phyloP scores from a whole-genome alignment of 1,284 basidiomycete genomes.

The Cerrena zonata region DNA sequence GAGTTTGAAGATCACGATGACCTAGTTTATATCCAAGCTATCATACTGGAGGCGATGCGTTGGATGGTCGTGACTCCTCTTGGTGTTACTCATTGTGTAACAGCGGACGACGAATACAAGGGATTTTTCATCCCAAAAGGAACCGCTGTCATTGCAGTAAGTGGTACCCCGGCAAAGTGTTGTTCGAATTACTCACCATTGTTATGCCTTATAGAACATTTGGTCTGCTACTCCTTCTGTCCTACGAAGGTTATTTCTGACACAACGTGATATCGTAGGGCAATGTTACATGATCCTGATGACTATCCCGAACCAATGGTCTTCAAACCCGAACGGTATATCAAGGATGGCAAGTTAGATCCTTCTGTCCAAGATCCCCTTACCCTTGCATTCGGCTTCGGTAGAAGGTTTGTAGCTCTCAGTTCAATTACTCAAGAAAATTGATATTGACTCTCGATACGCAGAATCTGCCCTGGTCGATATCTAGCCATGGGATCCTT shows the following conservation, averaged over 20 bases:
- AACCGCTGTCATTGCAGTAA: conserved; percentile 3
- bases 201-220: neutral
- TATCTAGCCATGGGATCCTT: neutral
- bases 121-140: conserved; percentile 8
- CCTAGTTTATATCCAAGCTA: conserved; percentile 7
- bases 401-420: conserved; percentile 4
- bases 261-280: conserved; percentile 1
- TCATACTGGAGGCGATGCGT: conserved; percentile 5
- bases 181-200: neutral
- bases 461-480: conserved; percentile 4
- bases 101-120: conserved; percentile 9
- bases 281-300: conserved; percentile 8
- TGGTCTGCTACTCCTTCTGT: neutral
- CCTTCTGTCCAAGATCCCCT: conserved; percentile 1
- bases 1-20: neutral
- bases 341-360: conserved; percentile 5
- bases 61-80: conserved; percentile 7
- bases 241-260: neutral
- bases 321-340: conserved; percentile 7
- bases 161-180: neutral
- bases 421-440: neutral
- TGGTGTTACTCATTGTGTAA: conserved; percentile 3
- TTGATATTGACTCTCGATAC: neutral
- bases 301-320: conserved; percentile 5
- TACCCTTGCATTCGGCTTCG: conserved; percentile 9